Evolutionary conservation across 495 filamentous ascomycete species (phyloP).

Genomic region (Penicillium pancosmium): DNA sequence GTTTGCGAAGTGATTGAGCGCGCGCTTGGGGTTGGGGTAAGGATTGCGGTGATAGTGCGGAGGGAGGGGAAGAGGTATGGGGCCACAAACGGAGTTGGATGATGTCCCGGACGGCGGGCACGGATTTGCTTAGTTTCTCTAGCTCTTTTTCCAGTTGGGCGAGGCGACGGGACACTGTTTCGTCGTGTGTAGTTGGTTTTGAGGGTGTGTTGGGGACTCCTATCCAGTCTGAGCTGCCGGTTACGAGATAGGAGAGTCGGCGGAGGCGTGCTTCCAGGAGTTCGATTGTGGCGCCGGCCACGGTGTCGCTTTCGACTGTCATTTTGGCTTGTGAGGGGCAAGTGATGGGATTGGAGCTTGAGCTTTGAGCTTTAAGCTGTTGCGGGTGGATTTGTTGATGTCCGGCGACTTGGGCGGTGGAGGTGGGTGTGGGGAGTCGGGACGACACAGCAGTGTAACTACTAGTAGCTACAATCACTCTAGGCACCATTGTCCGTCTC

Average conservation of each 20-base stretch:
- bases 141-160: slow-evolving; percentile 65
- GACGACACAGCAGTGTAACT: too few species aligned
- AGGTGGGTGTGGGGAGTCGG: slow-evolving; percentile 17
- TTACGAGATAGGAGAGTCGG: slow-evolving; percentile 73
- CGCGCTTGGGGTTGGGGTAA: not conserved
- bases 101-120: slow-evolving; percentile 53
- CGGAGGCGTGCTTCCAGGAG: slow-evolving; percentile 76
- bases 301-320: slow-evolving; percentile 40
- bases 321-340: slow-evolving; percentile 22
- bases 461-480: not conserved
- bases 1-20: too few species aligned
- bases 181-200: slow-evolving; percentile 41
- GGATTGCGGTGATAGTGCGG: too few species aligned
- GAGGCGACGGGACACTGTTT: slow-evolving; percentile 57
- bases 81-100: slow-evolving; percentile 47
- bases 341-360: not conserved
- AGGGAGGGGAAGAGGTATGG: not conserved
- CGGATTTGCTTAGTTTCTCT: slow-evolving; percentile 47
- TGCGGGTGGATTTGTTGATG: slow-evolving; percentile 3
- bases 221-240: slow-evolving; percentile 56
- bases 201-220: slow-evolving; percentile 42
- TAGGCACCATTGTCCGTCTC: not conserved
- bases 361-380: not conserved
- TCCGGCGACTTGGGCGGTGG: slow-evolving; percentile 13
- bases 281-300: slow-evolving; percentile 63